A percentile compares a stretch with the other conserved stretches of the same genome.
phyloP scores from a whole-genome alignment of 1,284 basidiomycete genomes.

The Moesziomyces antarcticus region DNA sequence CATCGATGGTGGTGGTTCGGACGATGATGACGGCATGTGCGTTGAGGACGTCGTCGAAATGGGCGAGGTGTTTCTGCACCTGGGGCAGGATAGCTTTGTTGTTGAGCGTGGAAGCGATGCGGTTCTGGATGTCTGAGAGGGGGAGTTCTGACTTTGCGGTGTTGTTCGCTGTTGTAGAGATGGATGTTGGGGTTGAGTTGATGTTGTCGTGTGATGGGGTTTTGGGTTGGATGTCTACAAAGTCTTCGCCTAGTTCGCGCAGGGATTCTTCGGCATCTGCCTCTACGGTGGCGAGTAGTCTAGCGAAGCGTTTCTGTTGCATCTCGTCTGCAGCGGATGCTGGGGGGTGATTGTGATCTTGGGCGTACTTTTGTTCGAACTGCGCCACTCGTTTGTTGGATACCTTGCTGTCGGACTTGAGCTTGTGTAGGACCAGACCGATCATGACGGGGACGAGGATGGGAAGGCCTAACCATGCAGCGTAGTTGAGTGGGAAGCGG shows the following conservation, averaged over 20 bases:
- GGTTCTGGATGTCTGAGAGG: constrained; percentile 19
- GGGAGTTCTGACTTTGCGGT: constrained; percentile 15
- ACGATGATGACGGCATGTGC: constrained; percentile 57
- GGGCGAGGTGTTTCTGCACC: constrained; percentile 45
- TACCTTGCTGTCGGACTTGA: constrained; percentile 11
- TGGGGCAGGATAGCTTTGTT: constrained; percentile 21
- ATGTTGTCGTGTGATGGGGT: background rate
- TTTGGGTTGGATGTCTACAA: constrained; percentile 1
- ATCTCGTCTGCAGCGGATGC: constrained; percentile 4
- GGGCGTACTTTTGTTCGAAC: constrained; percentile 36
- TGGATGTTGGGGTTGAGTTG: background rate
- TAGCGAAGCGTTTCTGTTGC: constrained; percentile 15
- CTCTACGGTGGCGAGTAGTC: constrained; percentile 16
- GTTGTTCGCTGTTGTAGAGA: background rate
- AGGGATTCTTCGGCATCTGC: constrained; percentile 26
- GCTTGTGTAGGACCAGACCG: constrained; percentile 39
- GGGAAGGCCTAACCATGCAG: constrained; percentile 41
- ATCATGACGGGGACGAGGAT: constrained; percentile 49
- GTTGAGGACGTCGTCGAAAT: constrained; percentile 50
- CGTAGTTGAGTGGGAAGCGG: constrained; percentile 54
- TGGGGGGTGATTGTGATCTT: constrained; percentile 21
- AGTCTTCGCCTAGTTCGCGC: constrained; percentile 29
- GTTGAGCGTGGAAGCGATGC: constrained; percentile 43
- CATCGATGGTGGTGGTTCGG: constrained; percentile 23
- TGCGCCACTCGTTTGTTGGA: constrained; percentile 27